Percentiles rank a stretch among this genome's conserved stretches.
These are phyloP conservation scores for Linderniella brevidens DNA, from an alignment of 257 asterid species.

Conservation along the genomic window DNA sequence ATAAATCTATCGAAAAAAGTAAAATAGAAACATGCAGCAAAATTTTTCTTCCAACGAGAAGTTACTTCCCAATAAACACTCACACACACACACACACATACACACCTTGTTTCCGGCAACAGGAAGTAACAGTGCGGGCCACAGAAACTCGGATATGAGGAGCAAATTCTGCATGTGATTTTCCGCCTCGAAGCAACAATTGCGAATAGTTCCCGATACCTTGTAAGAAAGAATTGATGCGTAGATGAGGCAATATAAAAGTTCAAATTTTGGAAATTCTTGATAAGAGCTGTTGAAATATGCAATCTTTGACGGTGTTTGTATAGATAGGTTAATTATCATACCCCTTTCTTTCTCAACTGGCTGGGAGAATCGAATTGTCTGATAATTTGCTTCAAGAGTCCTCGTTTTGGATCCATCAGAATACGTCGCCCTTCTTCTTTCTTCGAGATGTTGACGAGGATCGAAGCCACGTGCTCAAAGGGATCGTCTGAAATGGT, in stretches of 20 bases:
- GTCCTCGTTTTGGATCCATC: slow-evolving; percentile 79
- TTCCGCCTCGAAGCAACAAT: slow-evolving; percentile 96
- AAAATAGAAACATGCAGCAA: slow-evolving; percentile 8
- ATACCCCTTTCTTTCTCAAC: slow-evolving; percentile 87
- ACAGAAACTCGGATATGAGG: slow-evolving; percentile 73
- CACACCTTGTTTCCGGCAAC: slow-evolving; percentile 93
- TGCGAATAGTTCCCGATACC: slow-evolving; percentile 94
- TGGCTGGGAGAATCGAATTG: slow-evolving; percentile 63
- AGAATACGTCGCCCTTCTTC: slow-evolving; percentile 78
- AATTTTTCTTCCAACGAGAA: no score
- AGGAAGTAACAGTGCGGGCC: slow-evolving; percentile 92
- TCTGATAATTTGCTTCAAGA: slow-evolving; percentile 73
- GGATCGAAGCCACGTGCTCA: slow-evolving; percentile 88
- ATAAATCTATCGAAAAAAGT: slow-evolving; percentile 38
- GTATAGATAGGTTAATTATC: background rate
- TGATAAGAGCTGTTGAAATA: background rate
- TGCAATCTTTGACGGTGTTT: background rate
- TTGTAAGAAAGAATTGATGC: slow-evolving; percentile 8
- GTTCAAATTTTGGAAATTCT: slow-evolving; percentile 1
- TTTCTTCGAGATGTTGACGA: slow-evolving; percentile 74
- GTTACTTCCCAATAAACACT: background rate
- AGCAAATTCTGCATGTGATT: slow-evolving; percentile 69
- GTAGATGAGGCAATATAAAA: background rate
- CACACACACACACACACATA: slow-evolving; percentile 2
- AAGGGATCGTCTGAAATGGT: slow-evolving; percentile 55